Base-by-base conservation (phyloP, 768 basidiomycete species). In the Mycena crocata region DNA sequence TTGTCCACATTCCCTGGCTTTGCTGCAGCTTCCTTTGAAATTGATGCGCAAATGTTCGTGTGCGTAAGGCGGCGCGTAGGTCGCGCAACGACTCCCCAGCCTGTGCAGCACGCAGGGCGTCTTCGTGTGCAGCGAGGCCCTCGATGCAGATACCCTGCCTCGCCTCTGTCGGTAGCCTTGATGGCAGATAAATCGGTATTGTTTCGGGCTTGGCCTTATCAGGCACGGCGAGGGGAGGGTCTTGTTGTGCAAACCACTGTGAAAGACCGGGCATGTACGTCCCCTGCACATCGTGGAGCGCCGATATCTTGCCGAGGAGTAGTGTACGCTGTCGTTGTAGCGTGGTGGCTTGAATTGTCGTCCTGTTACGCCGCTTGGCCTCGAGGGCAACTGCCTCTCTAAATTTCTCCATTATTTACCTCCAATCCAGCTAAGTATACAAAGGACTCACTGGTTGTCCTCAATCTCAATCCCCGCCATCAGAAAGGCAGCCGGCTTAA, bases 131-230 rank as follows among this genome's bases (percentile, higher is more conserved):
- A 0, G 45, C 31, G 3, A 77, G 17, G 19, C 65, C 69, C 24
- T 40, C 7, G 13, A 61, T 15, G 37, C 75, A 76, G 21, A 63
- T 44, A 10, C 13, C 14, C 2, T 31, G 21, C 6, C 54, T 30
- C 24, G 49, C n/a, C 0, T 31, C 28, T 7, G 23, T 1, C 7
- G 55, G 4, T 15, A 76, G 64, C 2, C 69, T 54, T 4, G 75
- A 75, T 0, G 77, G 75, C 6, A 76, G 66, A 26, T 68, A 61
- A 1, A 76, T 57, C 13, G 23, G 44, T 15, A 66, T 63, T 6
- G 31, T 23, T 28, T 76, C 74, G 2, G 73, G 70, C 14, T 60
- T 50, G 0, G 52, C 30, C 1, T 2, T 59, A 28, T 35, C 54
- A 5, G n/a, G n/a, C n/a, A n/a, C n/a, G n/a, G n/a, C n/a, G n/a